Evolutionary conservation across 1,284 basidiomycete genomes (phyloP).

Genomic region (Macrocystidia cucumis): DNA sequence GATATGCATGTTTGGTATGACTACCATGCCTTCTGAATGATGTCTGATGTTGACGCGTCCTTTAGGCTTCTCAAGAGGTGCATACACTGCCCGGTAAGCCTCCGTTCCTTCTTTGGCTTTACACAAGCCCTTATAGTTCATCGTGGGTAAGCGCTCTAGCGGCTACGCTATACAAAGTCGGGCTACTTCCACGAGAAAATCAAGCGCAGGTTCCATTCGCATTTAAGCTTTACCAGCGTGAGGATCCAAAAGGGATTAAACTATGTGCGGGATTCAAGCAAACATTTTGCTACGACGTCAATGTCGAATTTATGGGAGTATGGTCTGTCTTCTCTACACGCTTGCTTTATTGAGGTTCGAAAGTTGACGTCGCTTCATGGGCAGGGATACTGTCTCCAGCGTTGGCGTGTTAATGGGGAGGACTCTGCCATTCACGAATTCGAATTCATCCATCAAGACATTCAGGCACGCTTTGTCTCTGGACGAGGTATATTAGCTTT

Average conservation of each 20-base stretch:
- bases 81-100: constrained; percentile 55
- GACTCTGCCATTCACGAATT: constrained; percentile 52
- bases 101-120: not conserved
- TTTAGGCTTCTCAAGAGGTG: constrained; percentile 66
- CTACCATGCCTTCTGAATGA: not conserved
- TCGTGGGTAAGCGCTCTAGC: too few relatives aligned
- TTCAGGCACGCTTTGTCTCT: constrained; percentile 61
- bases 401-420: constrained; percentile 51
- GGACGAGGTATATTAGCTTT: constrained; percentile 38
- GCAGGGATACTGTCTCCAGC: constrained; percentile 44
- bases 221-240: constrained; percentile 52
- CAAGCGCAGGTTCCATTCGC: constrained; percentile 57
- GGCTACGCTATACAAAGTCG: too few relatives aligned
- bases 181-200: constrained; percentile 53
- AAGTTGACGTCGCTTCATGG: constrained; percentile 1
- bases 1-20: constrained; percentile 54
- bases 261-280: constrained; percentile 55
- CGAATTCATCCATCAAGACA: constrained; percentile 47
- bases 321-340: constrained; percentile 37
- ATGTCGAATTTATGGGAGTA: constrained; percentile 57
- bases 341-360: not conserved
- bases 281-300: constrained; percentile 53
- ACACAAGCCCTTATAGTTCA: not conserved
- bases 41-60: not conserved
- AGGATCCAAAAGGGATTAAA: constrained; percentile 31